Evolutionary conservation across 2,329 filamentous ascomycete genomes (phyloP).

Genomic region (Aaosphaeria pasadenensis): DNA sequence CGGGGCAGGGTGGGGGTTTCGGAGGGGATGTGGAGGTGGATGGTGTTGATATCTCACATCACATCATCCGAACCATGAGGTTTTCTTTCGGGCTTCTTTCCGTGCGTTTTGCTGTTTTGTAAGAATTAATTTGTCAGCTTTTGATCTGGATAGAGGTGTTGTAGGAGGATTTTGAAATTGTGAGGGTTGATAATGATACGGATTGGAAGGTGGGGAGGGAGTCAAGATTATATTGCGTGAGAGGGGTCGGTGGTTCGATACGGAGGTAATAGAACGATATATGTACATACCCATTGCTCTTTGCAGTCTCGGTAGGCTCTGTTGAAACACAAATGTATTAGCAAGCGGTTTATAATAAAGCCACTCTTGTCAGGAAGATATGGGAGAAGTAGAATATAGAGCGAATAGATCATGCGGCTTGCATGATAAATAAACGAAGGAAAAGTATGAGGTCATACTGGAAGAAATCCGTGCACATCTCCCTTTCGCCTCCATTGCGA

Average conservation of each 20-base stretch:
- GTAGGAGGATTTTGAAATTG: not conserved
- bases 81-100: conserved; percentile 19
- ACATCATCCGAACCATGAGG: conserved; percentile 12
- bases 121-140: conserved; percentile 7
- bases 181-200: not conserved
- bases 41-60: not conserved
- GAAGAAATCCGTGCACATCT: conserved; percentile 95
- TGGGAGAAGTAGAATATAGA: not conserved
- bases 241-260: not conserved
- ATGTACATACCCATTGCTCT: conserved; percentile 76
- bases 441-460: conserved; percentile 56
- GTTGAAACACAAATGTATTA: not conserved
- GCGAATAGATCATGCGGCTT: too few species aligned
- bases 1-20: too few species aligned
- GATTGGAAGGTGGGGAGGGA: not conserved
- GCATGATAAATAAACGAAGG: too few species aligned
- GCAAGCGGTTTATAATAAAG: not conserved
- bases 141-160: not conserved
- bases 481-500: conserved; percentile 79
- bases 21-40: too few species aligned
- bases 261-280: conserved; percentile 1
- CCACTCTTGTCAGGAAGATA: not conserved
- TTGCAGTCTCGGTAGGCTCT: conserved; percentile 95
- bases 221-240: not conserved
- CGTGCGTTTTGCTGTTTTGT: conserved; percentile 13